Evolutionary conservation across 805 yeast species (phyloP).

Genomic region (Candida insectorum): DNA sequence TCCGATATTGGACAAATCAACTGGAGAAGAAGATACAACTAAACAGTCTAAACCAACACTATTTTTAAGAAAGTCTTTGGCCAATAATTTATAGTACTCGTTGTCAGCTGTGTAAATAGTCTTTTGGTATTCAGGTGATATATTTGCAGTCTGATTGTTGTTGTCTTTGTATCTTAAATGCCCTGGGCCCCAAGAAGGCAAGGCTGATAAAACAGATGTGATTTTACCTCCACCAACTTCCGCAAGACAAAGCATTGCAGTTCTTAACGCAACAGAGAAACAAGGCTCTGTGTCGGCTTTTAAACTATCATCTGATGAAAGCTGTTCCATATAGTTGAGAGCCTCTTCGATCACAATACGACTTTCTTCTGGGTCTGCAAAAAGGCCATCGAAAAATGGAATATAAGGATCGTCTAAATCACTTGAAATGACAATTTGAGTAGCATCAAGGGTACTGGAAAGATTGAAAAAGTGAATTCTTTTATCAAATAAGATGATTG

Average conservation of each 20-base stretch:
- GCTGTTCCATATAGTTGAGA: slow-evolving; percentile 55
- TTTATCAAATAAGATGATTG: slow-evolving; percentile 75
- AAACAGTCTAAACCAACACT: slow-evolving; percentile 78
- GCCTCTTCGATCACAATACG: slow-evolving; percentile 63
- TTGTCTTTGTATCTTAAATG: slow-evolving; percentile 46
- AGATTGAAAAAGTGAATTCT: slow-evolving; percentile 71
- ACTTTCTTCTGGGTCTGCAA: slow-evolving; percentile 74
- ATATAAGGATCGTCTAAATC: slow-evolving; percentile 78
- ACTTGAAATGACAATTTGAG: slow-evolving; percentile 57
- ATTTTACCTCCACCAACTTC: slow-evolving; percentile 82
- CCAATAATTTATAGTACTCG: slow-evolving; percentile 58
- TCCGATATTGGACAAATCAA: slow-evolving; percentile 75
- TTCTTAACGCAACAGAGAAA: slow-evolving; percentile 73
- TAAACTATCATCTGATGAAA: slow-evolving; percentile 32
- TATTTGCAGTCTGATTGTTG: slow-evolving; percentile 36
- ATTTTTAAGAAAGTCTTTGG: slow-evolving; percentile 49
- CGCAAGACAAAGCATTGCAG: slow-evolving; percentile 60
- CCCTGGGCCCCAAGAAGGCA: slow-evolving; percentile 86
- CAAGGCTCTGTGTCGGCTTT: slow-evolving; percentile 56
- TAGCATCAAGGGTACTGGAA: slow-evolving; percentile 49
- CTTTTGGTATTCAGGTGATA: slow-evolving; percentile 43
- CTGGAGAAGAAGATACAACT: slow-evolving; percentile 58
- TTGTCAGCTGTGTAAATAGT: slow-evolving; percentile 56
- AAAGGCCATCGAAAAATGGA: slow-evolving; percentile 76
- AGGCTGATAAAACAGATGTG: slow-evolving; percentile 57